These are phyloP conservation scores for Micractinium sp. DNA, from an alignment of 139 green algal species.

Conservation along the genomic window DNA sequence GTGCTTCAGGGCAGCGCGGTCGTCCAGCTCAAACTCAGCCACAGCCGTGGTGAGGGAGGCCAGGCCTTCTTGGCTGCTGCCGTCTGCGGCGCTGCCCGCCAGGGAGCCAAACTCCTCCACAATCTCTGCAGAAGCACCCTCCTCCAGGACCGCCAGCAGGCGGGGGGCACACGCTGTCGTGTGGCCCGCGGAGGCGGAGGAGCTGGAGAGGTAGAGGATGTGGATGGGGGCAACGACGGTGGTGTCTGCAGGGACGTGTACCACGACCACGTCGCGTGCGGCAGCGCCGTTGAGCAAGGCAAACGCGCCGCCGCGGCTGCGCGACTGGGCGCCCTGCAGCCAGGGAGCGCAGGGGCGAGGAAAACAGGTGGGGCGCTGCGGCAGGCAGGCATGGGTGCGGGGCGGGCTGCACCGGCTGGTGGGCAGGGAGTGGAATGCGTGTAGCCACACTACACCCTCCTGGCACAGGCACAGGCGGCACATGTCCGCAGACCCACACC, in stretches of 20 bases:
- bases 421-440: background rate
- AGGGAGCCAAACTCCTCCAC: slow-evolving; percentile 80
- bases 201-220: slow-evolving; percentile 70
- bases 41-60: slow-evolving; percentile 71
- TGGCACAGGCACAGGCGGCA: too few species aligned
- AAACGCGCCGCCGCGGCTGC: slow-evolving; percentile 71
- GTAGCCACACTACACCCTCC: slow-evolving; percentile 34
- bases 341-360: background rate
- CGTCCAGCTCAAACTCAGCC: slow-evolving; percentile 70
- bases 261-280: slow-evolving; percentile 68
- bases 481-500: too few species aligned
- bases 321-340: slow-evolving; percentile 65
- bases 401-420: background rate
- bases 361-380: background rate
- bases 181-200: background rate
- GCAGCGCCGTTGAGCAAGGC: slow-evolving; percentile 76
- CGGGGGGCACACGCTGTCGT: slow-evolving; percentile 49
- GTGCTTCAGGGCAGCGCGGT: slow-evolving; percentile 72
- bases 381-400: background rate
- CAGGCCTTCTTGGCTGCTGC: too few species aligned
- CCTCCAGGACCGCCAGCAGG: slow-evolving; percentile 70
- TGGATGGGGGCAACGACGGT: slow-evolving; percentile 69
- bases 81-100: background rate
- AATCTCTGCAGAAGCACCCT: slow-evolving; percentile 56
- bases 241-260: slow-evolving; percentile 60